phyloP scores from a whole-genome alignment of 805 yeast genomes.

The Yamadazyma tumulicola region DNA sequence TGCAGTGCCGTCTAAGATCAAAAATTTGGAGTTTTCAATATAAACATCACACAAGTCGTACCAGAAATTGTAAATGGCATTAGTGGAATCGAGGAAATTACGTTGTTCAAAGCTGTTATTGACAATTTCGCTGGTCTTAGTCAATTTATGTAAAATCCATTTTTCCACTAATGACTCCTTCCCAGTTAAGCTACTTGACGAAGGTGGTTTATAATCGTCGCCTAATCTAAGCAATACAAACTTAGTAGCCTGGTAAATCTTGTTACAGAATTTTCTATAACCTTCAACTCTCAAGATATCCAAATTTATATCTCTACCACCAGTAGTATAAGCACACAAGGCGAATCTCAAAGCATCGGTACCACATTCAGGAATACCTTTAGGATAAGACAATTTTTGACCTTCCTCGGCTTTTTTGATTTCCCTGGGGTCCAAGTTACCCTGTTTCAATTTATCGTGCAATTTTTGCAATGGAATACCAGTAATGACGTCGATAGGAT shows the following conservation, averaged over 20 bases:
- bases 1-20: constrained; percentile 87
- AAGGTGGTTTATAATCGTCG: constrained; percentile 80
- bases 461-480: constrained; percentile 81
- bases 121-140: constrained; percentile 62
- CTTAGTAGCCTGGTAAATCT: constrained; percentile 98
- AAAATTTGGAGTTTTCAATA: constrained; percentile 93
- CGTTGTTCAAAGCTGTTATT: constrained; percentile 71
- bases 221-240: constrained; percentile 93
- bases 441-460: constrained; percentile 70
- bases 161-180: constrained; percentile 89
- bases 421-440: constrained; percentile 89
- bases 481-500: constrained; percentile 88
- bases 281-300: constrained; percentile 97
- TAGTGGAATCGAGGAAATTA: constrained; percentile 86
- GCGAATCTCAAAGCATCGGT: constrained; percentile 98
- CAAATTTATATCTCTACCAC: constrained; percentile 96
- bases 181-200: constrained; percentile 59
- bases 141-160: constrained; percentile 90
- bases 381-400: constrained; percentile 86
- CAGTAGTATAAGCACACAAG: constrained; percentile 95
- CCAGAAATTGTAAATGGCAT: constrained; percentile 91
- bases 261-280: constrained; percentile 98
- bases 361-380: constrained; percentile 99
- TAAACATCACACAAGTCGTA: constrained; percentile 94
- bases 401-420: constrained; percentile 83